phyloP scores from a whole-genome alignment of 2,329 filamentous ascomycete species.

The Cladosporium sphaerospermum region DNA sequence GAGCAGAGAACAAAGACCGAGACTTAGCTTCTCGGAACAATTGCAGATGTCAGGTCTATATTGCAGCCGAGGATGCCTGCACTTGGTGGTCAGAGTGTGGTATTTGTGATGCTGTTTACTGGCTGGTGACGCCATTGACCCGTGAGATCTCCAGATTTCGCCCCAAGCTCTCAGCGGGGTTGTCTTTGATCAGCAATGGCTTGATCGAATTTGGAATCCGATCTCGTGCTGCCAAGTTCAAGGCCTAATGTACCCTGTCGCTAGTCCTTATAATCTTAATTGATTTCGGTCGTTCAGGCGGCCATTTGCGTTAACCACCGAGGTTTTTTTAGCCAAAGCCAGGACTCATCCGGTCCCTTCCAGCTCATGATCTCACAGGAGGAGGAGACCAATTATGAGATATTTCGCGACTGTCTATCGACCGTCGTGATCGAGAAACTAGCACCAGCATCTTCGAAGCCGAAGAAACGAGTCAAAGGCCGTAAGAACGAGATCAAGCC shows the following conservation, averaged over 20 bases:
- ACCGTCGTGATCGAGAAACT: conserved; percentile 60
- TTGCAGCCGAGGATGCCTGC: too few species aligned
- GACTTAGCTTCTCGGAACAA: not conserved
- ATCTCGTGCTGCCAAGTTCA: too few species aligned
- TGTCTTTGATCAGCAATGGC: not conserved
- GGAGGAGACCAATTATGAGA: conserved; percentile 53
- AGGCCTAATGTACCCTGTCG: too few species aligned
- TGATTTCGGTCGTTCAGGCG: too few species aligned
- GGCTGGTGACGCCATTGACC: conserved; percentile 4
- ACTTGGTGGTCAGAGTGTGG: too few species aligned
- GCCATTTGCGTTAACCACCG: too few species aligned
- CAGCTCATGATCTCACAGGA: conserved; percentile 28
- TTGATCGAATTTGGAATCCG: not conserved
- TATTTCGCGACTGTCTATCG: conserved; percentile 70
- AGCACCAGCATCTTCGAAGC: conserved; percentile 39
- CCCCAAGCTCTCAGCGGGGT: not conserved
- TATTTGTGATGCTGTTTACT: too few species aligned
- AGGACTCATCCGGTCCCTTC: not conserved
- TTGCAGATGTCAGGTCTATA: too few species aligned
- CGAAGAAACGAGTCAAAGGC: conserved; percentile 38
- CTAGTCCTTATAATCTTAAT: too few species aligned
- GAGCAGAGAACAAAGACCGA: not conserved
- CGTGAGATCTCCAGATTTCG: conserved; percentile 4
- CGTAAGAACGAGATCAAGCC: conserved; percentile 36
- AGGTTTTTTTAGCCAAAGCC: not conserved